Evolutionary conservation across 2,329 filamentous ascomycete species (phyloP).

Genomic region (Claviceps humidiphila): DNA sequence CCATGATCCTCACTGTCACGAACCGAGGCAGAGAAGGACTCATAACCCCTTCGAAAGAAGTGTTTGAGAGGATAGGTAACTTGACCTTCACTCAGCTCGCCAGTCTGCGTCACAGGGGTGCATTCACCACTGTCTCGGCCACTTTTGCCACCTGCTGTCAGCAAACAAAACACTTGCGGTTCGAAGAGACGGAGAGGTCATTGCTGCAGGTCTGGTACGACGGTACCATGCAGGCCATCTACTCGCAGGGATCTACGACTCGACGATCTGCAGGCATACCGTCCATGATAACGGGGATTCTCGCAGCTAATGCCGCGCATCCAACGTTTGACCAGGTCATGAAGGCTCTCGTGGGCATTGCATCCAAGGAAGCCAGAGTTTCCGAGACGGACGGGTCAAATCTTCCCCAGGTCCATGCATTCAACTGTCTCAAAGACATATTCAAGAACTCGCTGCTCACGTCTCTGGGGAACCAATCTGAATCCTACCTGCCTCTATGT

Average conservation of each 20-base stretch:
- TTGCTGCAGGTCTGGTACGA: constrained; percentile 60
- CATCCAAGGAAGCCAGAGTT: constrained; percentile 36
- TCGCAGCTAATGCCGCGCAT: constrained; percentile 48
- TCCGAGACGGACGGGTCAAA: constrained; percentile 49
- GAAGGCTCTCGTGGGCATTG: constrained; percentile 45
- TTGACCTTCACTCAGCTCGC: constrained; percentile 74
- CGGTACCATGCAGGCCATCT: constrained; percentile 57
- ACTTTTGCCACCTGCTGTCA: constrained; percentile 76
- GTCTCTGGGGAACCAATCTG: constrained; percentile 57
- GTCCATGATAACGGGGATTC: constrained; percentile 68
- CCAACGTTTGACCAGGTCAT: constrained; percentile 56
- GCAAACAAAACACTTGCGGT: constrained; percentile 36
- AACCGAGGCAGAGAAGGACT: constrained; percentile 29
- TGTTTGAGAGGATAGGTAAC: constrained; percentile 55
- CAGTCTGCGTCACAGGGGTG: constrained; percentile 75
- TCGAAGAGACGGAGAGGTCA: constrained; percentile 19
- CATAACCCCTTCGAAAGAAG: constrained; percentile 34
- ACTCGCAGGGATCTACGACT: constrained; percentile 67
- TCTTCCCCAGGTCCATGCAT: constrained; percentile 82
- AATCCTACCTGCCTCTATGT: constrained; percentile 58
- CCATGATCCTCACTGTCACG: constrained; percentile 41
- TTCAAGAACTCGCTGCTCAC: constrained; percentile 73
- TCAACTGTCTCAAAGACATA: constrained; percentile 87
- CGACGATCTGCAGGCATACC: constrained; percentile 86
- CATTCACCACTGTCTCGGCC: constrained; percentile 82